phyloP scores from a whole-genome alignment of 495 filamentous ascomycete genomes.

The Penicillium maclennaniae region DNA sequence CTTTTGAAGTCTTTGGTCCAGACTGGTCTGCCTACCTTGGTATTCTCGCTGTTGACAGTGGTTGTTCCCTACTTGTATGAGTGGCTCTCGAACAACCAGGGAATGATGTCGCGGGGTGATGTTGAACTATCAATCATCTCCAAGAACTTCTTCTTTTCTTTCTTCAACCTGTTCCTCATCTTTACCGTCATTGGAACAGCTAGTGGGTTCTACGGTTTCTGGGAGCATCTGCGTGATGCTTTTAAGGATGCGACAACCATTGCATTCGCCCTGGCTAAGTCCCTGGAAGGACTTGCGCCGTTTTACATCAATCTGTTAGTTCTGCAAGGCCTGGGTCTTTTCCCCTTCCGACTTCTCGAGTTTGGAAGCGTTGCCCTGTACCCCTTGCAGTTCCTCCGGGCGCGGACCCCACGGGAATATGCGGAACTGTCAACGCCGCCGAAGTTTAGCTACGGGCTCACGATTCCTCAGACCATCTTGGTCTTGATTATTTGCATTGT shows the following conservation, averaged over 20 bases:
- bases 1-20: conserved; percentile 73
- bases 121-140: conserved; percentile 93
- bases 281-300: conserved; percentile 64
- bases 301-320: conserved; percentile 97
- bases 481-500: conserved; percentile 92
- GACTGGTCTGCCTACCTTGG: conserved; percentile 80
- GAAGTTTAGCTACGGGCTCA: conserved; percentile 93
- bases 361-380: conserved; percentile 84
- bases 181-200: conserved; percentile 90
- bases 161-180: conserved; percentile 97
- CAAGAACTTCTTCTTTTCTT: conserved; percentile 99
- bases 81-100: conserved; percentile 82
- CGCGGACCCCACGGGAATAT: conserved; percentile 88
- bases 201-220: conserved; percentile 62
- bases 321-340: conserved; percentile 85
- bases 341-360: conserved; percentile 87
- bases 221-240: conserved; percentile 64
- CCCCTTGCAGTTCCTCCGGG: conserved; percentile 70
- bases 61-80: conserved; percentile 93
- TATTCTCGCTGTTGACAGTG: conserved; percentile 80
- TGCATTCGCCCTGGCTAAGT: conserved; percentile 68
- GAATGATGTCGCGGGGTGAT: conserved; percentile 90
- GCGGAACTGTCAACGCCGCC: conserved; percentile 80
- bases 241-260: conserved; percentile 75
- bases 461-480: conserved; percentile 85